Evolutionary conservation across 148 eudicot genomes (phyloP), one percentile per base, ranked within the genome.

Genomic region (Linanthus parryae): DNA sequence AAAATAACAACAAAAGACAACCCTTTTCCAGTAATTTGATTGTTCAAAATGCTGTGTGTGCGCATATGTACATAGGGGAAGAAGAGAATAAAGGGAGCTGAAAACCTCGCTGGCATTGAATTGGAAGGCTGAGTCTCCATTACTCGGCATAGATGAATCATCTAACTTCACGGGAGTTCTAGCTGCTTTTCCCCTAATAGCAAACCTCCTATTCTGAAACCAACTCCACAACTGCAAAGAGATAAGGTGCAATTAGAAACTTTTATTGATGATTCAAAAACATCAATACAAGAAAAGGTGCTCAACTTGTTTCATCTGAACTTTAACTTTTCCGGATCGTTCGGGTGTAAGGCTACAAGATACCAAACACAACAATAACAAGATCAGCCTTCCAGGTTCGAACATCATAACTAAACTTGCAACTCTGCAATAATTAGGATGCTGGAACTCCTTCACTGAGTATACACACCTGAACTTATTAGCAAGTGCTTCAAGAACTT

Each of bases 181-280:
- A 9, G 76, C 76, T 41, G 80, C 53, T 69, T 73, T 89, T 45
- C 91, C 78, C 55, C 91, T 82, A 40, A 89, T 54, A 30, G 97
- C 83, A 78, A 82, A 82, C 49, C 97, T 72, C 62, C 84, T 82
- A 64, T 89, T 89, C 45, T 89, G 97, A 64, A 89, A 89, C 97
- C 97, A 89, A 55, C 80, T 89, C 95, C 91, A 89, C 13, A 85
- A 83, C 96, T 88, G n/a, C n/a, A 48, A 39, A 61, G 8, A 36
- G 40, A 46, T 22, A 18, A 45, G 35, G 8, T 18, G 36, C 7
- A 23, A 23, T 38, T 34, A 50, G 58, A 17, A 39, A 25, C 13
- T 43, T 37, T 46, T 47, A 37, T 24, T 5, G 4, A n/a, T n/a
- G 41, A 25, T 1, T 22, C 37, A 10, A n/a, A 33, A 20, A 29